A percentile compares a stretch with the other conserved stretches of the same genome.
These are phyloP conservation scores for Desmodesmus armatus DNA, from an alignment of 139 green algal species.

Conservation along the genomic window DNA sequence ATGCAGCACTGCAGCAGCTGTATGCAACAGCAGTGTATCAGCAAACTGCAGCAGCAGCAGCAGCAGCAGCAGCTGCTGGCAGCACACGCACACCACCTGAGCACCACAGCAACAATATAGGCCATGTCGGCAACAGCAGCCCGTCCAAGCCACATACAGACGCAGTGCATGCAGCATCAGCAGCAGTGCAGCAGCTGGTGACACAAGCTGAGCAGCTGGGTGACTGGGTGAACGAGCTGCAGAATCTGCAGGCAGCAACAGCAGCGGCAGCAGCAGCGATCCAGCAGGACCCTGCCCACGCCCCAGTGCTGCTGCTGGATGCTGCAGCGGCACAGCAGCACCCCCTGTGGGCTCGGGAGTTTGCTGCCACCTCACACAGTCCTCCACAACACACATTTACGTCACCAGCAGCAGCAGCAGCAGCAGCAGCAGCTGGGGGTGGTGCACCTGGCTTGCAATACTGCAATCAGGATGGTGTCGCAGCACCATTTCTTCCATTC, in stretches of 20 bases:
- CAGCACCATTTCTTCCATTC: neutral
- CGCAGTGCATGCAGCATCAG: neutral
- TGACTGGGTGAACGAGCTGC: neutral
- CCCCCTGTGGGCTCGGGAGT: neutral
- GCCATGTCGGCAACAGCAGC: neutral
- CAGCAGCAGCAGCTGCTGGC: neutral
- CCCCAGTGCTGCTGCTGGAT: neutral
- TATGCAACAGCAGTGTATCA: too few relatives aligned
- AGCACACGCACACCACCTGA: too few relatives aligned
- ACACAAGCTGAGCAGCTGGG: neutral
- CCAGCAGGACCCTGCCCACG: neutral
- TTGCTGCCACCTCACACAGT: too few relatives aligned
- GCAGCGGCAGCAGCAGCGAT: neutral
- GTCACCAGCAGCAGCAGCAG: constrained; percentile 1
- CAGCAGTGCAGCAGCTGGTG: neutral
- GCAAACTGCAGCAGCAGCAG: too few relatives aligned
- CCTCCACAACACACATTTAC: neutral
- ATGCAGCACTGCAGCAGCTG: neutral
- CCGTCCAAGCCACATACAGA: neutral
- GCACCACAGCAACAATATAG: too few relatives aligned
- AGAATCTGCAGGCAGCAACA: neutral
- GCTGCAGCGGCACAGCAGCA: neutral
- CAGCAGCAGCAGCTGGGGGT: neutral
- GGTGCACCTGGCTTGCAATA: neutral
- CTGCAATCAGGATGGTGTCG: neutral